phyloP scores from a whole-genome alignment of 148 eudicot species.

The Drosera capensis region DNA sequence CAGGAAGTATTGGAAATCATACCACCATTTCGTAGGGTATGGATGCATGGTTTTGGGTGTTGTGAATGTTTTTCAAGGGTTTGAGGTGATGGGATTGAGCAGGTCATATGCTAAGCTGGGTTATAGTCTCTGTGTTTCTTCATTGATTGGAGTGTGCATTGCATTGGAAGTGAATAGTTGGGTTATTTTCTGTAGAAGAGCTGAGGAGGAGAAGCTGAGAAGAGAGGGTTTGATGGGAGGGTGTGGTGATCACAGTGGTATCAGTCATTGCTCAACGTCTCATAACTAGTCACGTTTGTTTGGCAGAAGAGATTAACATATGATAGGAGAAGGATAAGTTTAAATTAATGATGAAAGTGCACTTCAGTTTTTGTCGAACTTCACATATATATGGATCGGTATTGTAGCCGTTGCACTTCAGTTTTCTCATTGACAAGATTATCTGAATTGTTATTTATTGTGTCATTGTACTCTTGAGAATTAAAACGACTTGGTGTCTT shows the following conservation, averaged over 20 bases:
- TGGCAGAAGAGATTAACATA: no score
- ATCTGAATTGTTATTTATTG: no score
- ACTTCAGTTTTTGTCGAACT: no score
- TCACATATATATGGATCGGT: no score
- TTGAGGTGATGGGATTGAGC: constrained; percentile 62
- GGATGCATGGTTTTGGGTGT: constrained; percentile 73
- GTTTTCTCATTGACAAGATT: no score
- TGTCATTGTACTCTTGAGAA: no score
- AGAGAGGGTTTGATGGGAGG: constrained; percentile 47
- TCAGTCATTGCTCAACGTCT: constrained; percentile 10
- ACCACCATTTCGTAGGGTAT: constrained; percentile 96
- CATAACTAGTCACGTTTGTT: background rate
- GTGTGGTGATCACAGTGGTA: constrained; percentile 25
- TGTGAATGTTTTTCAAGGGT: constrained; percentile 84
- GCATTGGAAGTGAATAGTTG: constrained; percentile 92
- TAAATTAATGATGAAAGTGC: no score
- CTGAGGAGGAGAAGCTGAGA: constrained; percentile 78
- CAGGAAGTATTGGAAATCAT: constrained; percentile 92
- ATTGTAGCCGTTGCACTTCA: no score
- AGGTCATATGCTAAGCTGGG: constrained; percentile 53
- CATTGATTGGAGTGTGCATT: constrained; percentile 59
- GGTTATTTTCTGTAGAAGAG: constrained; percentile 83
- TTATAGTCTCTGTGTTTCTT: constrained; percentile 61
- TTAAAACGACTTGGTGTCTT: no score
- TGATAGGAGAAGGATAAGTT: background rate